Conservation (phyloP, 78 protist genomes). For the Diacronema lutheri region DNA sequence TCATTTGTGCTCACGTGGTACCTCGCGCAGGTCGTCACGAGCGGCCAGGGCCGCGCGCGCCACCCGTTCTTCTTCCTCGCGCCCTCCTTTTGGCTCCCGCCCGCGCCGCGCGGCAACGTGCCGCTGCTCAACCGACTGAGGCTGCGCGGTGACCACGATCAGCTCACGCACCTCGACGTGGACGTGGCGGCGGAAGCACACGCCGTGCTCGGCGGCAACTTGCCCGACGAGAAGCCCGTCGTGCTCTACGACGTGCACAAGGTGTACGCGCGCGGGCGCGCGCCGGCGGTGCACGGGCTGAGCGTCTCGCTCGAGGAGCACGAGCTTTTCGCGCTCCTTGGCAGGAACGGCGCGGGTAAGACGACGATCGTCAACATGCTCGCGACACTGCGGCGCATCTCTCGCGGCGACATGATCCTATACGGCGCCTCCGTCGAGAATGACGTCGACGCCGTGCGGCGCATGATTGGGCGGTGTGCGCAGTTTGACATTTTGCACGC, state of each 20-base stretch:
- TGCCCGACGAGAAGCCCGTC: too few species aligned
- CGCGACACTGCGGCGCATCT: slow-evolving; percentile 36
- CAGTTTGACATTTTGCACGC: slow-evolving; percentile 58
- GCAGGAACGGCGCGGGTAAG: background rate
- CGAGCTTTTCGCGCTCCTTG: background rate
- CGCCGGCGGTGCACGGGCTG: background rate
- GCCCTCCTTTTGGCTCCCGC: background rate
- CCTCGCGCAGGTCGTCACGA: background rate
- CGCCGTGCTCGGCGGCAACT: too few species aligned
- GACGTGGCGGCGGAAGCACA: too few species aligned
- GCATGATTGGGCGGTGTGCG: background rate
- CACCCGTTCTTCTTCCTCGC: background rate
- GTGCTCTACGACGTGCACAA: too few species aligned
- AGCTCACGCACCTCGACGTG: too few species aligned
- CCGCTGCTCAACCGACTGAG: too few species aligned
- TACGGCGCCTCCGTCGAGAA: background rate
- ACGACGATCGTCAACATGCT: background rate
- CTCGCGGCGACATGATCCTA: slow-evolving; percentile 53
- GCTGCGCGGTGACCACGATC: too few species aligned
- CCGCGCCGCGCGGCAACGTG: too few species aligned
- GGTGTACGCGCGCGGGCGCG: too few species aligned
- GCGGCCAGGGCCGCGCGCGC: background rate
- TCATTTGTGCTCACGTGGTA: too few species aligned
- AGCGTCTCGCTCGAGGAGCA: background rate
- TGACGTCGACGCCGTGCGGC: background rate